These are phyloP conservation scores for Xylariaceae sp. DNA, from an alignment of 2,329 filamentous ascomycete genomes.

Conservation along the genomic window DNA sequence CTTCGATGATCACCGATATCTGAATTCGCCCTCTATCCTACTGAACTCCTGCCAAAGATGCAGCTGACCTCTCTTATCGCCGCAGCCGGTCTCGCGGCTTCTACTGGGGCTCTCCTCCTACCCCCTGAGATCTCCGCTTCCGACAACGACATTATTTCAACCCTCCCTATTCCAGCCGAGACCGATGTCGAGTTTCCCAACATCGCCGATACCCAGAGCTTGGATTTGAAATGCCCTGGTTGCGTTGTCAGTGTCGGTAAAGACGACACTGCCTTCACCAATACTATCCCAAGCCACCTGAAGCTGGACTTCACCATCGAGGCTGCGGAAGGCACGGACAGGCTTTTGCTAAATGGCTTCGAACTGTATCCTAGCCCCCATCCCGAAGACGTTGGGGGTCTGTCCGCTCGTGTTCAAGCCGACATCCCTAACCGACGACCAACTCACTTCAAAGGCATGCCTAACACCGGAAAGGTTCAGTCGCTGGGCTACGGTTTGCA, in stretches of 20 bases:
- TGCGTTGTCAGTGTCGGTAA: slow-evolving; percentile 21
- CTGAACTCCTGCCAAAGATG: slow-evolving; percentile 16
- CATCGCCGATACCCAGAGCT: slow-evolving; percentile 16
- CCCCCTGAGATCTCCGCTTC: slow-evolving; percentile 24
- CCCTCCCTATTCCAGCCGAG: slow-evolving; percentile 24
- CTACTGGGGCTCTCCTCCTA: slow-evolving; percentile 28
- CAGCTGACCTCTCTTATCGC: slow-evolving; percentile 29
- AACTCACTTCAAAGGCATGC: slow-evolving; percentile 27
- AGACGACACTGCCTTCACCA: slow-evolving; percentile 8
- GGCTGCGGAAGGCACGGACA: slow-evolving; percentile 36
- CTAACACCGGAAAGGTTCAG: slow-evolving; percentile 23
- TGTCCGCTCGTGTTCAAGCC: slow-evolving; percentile 43
- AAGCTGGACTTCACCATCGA: slow-evolving; percentile 53
- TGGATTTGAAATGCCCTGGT: slow-evolving; percentile 27
- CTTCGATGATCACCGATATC: no score
- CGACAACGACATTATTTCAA: slow-evolving; percentile 21
- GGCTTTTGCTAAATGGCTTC: slow-evolving; percentile 55
- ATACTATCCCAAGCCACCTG: slow-evolving; percentile 38
- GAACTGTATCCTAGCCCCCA: slow-evolving; percentile 55
- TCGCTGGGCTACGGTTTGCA: slow-evolving; percentile 47
- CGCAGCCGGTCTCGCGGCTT: slow-evolving; percentile 30
- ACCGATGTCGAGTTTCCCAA: slow-evolving; percentile 10
- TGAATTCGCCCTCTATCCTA: no score
- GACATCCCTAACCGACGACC: slow-evolving; percentile 28
- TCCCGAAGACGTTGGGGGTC: slow-evolving; percentile 35